Evolutionary conservation across 2,329 filamentous ascomycete genomes (phyloP).

Genomic region (Claviceps maximensis): DNA sequence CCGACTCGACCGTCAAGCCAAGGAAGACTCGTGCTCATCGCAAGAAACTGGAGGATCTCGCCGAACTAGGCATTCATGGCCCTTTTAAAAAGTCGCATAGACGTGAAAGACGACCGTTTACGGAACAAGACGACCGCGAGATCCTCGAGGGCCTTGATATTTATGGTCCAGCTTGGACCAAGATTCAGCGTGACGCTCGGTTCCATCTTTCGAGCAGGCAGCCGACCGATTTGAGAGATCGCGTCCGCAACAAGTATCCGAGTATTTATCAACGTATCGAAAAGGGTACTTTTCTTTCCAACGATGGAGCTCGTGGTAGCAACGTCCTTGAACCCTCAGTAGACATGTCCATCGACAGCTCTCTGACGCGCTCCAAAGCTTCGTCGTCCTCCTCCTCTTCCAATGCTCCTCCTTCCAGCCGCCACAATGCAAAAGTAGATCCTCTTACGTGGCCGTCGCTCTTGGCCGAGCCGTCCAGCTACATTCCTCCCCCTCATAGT

Average conservation of each 20-base stretch:
- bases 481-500: slow-evolving; percentile 13
- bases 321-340: slow-evolving; percentile 38
- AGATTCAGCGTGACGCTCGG: slow-evolving; percentile 46
- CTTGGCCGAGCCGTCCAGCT: slow-evolving; percentile 18
- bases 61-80: slow-evolving; percentile 44
- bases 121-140: slow-evolving; percentile 47
- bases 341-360: slow-evolving; percentile 34
- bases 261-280: slow-evolving; percentile 43
- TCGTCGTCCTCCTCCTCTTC: background rate
- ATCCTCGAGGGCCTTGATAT: slow-evolving; percentile 46
- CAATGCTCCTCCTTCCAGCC: slow-evolving; percentile 24
- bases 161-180: slow-evolving; percentile 52
- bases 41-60: slow-evolving; percentile 42
- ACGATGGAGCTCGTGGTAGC: slow-evolving; percentile 27
- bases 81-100: slow-evolving; percentile 50
- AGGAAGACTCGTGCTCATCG: slow-evolving; percentile 41
- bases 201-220: slow-evolving; percentile 46
- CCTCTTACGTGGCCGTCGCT: slow-evolving; percentile 29
- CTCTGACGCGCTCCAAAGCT: slow-evolving; percentile 25
- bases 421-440: slow-evolving; percentile 33
- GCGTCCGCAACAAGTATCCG: slow-evolving; percentile 51
- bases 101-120: slow-evolving; percentile 47
- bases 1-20: slow-evolving; percentile 25
- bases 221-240: slow-evolving; percentile 50
- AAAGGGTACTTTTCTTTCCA: slow-evolving; percentile 36